Evolutionary conservation across 1,284 basidiomycete genomes (phyloP).

Genomic region (Ustilago vetiveriae): DNA sequence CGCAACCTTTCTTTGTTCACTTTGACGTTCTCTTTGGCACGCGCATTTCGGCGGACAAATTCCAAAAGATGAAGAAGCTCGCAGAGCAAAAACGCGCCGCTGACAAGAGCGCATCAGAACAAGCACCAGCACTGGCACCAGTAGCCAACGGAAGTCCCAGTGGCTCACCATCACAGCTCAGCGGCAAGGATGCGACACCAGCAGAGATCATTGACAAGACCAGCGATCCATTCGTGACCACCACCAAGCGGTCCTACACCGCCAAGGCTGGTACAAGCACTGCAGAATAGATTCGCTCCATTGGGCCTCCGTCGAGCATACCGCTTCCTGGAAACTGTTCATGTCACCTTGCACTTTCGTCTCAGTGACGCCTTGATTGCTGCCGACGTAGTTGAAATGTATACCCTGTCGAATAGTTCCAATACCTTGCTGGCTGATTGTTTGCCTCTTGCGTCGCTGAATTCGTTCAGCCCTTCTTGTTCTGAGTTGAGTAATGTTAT

Average conservation of each 20-base stretch:
- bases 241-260: constrained; percentile 23
- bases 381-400: neutral
- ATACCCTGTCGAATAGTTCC: no score
- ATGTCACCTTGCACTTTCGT: no score
- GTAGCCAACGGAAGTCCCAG: neutral
- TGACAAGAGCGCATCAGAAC: constrained; percentile 16
- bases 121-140: no score
- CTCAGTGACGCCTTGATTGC: no score
- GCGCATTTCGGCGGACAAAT: constrained; percentile 72
- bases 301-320: no score
- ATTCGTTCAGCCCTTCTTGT: no score
- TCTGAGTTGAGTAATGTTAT: no score
- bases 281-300: no score
- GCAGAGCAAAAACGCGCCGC: constrained; percentile 29
- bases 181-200: constrained; percentile 24
- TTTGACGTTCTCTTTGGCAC: constrained; percentile 76
- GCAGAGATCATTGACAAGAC: constrained; percentile 27
- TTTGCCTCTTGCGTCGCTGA: no score
- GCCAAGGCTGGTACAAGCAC: constrained; percentile 47
- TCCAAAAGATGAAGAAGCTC: constrained; percentile 52
- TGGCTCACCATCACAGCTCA: constrained; percentile 1
- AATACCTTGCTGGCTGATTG: no score
- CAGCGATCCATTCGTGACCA: constrained; percentile 44
- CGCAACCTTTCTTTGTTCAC: constrained; percentile 82
- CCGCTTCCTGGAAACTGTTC: no score